Evolutionary conservation across 495 filamentous ascomycete species (phyloP).

Genomic region (Alectoria sarmentosa): DNA sequence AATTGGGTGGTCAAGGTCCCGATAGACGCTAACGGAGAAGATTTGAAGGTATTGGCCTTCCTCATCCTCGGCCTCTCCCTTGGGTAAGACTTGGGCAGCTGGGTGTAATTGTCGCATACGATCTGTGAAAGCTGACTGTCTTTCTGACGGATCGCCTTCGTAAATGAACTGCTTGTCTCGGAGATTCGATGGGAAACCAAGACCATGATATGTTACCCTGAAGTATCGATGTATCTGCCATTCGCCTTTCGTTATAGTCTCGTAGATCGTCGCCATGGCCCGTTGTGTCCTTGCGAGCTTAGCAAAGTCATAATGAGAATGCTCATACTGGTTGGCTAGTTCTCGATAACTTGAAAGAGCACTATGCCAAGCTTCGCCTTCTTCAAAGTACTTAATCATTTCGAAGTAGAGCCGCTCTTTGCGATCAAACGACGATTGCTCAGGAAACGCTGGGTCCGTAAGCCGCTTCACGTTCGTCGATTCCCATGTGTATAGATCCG

Average conservation of each 20-base stretch:
- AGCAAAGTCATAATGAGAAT: constrained; percentile 79
- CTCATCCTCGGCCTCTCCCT: constrained; percentile 65
- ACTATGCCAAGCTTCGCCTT: constrained; percentile 85
- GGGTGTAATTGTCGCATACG: constrained; percentile 90
- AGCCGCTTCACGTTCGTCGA: constrained; percentile 59
- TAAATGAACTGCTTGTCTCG: constrained; percentile 93
- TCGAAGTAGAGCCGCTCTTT: constrained; percentile 89
- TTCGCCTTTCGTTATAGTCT: constrained; percentile 74
- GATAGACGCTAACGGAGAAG: constrained; percentile 69
- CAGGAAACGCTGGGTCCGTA: constrained; percentile 65
- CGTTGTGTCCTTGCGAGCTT: constrained; percentile 85
- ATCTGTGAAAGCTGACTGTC: constrained; percentile 76
- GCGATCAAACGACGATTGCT: constrained; percentile 84
- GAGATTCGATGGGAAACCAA: constrained; percentile 75
- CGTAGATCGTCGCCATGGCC: constrained; percentile 90
- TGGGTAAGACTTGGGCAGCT: constrained; percentile 69
- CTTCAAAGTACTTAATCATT: constrained; percentile 91
- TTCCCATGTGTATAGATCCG: constrained; percentile 92
- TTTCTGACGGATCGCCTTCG: constrained; percentile 70
- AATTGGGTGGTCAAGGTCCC: constrained; percentile 76
- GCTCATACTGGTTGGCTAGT: constrained; percentile 81
- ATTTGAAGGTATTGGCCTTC: constrained; percentile 94
- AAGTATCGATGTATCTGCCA: constrained; percentile 78
- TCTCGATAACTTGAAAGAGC: constrained; percentile 89
- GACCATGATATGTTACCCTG: constrained; percentile 82